Evolutionary conservation across 768 basidiomycete species (phyloP), one percentile per base, ranked within the genome.

Genomic region (Agrocybe pediades): DNA sequence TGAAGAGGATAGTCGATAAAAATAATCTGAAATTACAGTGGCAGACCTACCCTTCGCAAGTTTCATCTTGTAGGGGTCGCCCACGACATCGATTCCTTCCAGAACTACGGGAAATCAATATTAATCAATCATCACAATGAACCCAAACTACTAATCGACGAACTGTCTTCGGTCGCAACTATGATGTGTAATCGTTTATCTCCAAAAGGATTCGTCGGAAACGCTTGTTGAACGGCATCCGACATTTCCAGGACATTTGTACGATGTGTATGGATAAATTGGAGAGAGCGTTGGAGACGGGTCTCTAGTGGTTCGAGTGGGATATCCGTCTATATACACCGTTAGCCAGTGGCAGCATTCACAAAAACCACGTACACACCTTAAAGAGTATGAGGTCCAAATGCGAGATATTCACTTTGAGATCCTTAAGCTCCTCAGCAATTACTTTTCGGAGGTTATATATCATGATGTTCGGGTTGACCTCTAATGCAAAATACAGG

Each of bases 301-400:
- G 27, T 42, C 16, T 53, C 54, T 17, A 30, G n/a, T 42, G 60
- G 57, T 29, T 58, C 17, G 24, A 46, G 8, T 19, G 41, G 40
- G 39, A 61, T 21, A 44, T 59, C 54, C 30, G 60, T 44, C 60
- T 61, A 33, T 23, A 51, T 51, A 42, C 47, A 40, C 16, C 47
- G 43, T 49, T 55, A 56, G 13, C 23, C 23, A 51, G 45, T 41
- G 51, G n/a, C 29, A 30, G 8, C 29, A 30, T 30, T 30, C 29
- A 30, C 29, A 30, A 30, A 47, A 58, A 45, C 45, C 51, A 53
- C 46, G 53, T 46, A 42, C 46, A 44, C 51, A 56, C 60, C 50
- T 56, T 61, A 54, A 52, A 61, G 50, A 58, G 54, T 44, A 33
- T 51, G 57, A 58, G 57, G 47, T 53, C 54, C 2, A 33, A 25